Evolutionary conservation across 345 rosid genomes (phyloP), one percentile per base, ranked within the genome.

Genomic region (Cardamine chenopodiifolia): DNA sequence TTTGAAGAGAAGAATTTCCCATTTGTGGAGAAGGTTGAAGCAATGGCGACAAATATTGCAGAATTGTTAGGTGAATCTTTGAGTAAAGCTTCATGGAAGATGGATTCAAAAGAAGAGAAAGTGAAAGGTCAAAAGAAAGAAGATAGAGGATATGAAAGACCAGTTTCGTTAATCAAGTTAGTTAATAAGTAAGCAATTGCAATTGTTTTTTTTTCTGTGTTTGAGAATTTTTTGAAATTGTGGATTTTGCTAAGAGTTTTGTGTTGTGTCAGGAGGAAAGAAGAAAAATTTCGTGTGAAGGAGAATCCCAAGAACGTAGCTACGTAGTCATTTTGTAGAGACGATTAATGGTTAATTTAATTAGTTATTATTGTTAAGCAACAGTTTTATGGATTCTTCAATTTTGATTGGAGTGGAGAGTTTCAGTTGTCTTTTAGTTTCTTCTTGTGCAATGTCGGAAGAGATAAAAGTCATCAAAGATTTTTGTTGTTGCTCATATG

Each of bases 21-120:
- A 7, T 88, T 80, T 66, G 88, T 14, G 59, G 86, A 88, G 83
- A 91, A 80, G 66, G 95, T 82, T 20, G 96, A 94, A 85, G 85
- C 73, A 71, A 94, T 94, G 97, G 98, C 97, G 5, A 69, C 82
- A 8, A 73, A 81, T 78, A 86, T 94, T 71, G 97, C 91, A 11
- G 89, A 86, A 56, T 81, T 94, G 76, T 83, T 94, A 81, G 96
- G 93, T 45, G 84, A 94, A 75, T 94, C 97, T 40, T 86, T 94
- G 39, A 72, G 70, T 32, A 83, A 87, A 7, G 88, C 95, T 44
- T 74, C 73, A 54, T 94, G 98, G 98, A 87, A 88, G 81, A 93
- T 89, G 62, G 92, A 84, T 54, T 69, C 93, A 17, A 87, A 89
- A 79, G 87, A 73, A 61, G 75, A 78, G 79, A 85, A 82, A 60